A percentile compares a stretch with the other conserved stretches of the same genome.
phyloP scores from a whole-genome alignment of 345 rosid genomes.

The Angophora floribunda region DNA sequence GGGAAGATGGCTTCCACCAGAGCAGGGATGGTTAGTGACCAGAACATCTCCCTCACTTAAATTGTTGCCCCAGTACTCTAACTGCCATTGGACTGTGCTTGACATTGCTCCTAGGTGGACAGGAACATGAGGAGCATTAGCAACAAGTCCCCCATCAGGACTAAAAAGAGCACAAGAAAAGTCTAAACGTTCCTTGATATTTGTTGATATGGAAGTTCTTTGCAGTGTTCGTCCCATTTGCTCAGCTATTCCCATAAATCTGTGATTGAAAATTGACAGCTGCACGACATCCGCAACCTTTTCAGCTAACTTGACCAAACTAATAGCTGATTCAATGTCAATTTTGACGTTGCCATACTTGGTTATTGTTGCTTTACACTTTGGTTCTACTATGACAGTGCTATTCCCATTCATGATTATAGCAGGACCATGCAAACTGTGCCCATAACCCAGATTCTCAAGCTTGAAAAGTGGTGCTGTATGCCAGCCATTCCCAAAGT shows the following conservation, averaged over 20 bases:
- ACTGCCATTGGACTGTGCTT: constrained; percentile 89
- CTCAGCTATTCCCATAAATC: constrained; percentile 99
- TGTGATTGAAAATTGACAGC: constrained; percentile 86
- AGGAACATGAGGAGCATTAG: constrained; percentile 98
- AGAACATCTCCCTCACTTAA: constrained; percentile 88
- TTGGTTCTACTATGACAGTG: constrained; percentile 90
- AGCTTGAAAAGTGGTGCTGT: constrained; percentile 71
- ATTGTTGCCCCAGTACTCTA: constrained; percentile 67
- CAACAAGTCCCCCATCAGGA: constrained; percentile 91
- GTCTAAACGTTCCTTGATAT: constrained; percentile 90
- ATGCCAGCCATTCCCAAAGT: constrained; percentile 68
- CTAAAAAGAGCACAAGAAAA: constrained; percentile 96
- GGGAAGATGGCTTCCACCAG: constrained; percentile 98
- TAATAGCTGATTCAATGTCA: constrained; percentile 36
- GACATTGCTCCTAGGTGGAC: constrained; percentile 99
- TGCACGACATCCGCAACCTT: constrained; percentile 96
- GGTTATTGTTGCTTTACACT: constrained; percentile 69
- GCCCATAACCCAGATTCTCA: constrained; percentile 70
- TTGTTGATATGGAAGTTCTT: constrained; percentile 95
- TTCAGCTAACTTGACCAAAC: constrained; percentile 33
- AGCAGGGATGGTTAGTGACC: constrained; percentile 87
- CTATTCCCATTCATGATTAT: constrained; percentile 97
- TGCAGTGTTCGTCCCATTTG: constrained; percentile 98
- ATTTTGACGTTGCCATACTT: constrained; percentile 87
- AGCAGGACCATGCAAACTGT: constrained; percentile 63